phyloP scores from a whole-genome alignment of 257 asterid species.

The Verbena officinalis region DNA sequence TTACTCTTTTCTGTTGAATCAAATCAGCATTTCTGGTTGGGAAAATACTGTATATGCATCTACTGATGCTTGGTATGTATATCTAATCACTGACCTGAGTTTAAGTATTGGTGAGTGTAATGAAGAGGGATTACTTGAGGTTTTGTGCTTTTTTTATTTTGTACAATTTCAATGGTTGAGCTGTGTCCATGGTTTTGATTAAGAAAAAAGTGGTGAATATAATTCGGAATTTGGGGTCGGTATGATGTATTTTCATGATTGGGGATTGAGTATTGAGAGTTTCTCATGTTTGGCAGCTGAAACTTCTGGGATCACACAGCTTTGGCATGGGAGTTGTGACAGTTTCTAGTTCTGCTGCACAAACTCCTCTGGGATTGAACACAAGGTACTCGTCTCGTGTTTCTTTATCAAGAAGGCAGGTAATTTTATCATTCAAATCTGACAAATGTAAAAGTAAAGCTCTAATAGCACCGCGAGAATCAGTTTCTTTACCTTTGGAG shows the following conservation, averaged over 20 bases:
- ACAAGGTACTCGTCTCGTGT: conserved; percentile 38
- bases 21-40: conserved; percentile 2
- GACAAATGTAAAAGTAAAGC: conserved; percentile 54
- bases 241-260: not conserved
- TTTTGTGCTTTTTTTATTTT: too few relatives aligned
- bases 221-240: not conserved
- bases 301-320: conserved; percentile 20
- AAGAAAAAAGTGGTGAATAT: not conserved
- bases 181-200: not conserved
- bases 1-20: too few relatives aligned
- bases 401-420: conserved; percentile 53
- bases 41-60: not conserved
- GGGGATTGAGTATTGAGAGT: conserved; percentile 16
- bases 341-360: conserved; percentile 52
- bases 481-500: conserved; percentile 56
- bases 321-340: conserved; percentile 60
- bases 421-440: conserved; percentile 55
- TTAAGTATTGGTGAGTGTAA: not conserved
- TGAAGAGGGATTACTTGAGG: not conserved
- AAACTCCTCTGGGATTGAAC: conserved; percentile 47
- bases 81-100: not conserved
- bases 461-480: conserved; percentile 57
- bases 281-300: not conserved
- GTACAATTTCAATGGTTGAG: not conserved
- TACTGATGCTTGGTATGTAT: not conserved